A percentile compares a stretch with the other conserved stretches of the same genome.
Evolutionary conservation across 2,329 filamentous ascomycete genomes (phyloP).

Genomic region (Xylariaceae sp.): DNA sequence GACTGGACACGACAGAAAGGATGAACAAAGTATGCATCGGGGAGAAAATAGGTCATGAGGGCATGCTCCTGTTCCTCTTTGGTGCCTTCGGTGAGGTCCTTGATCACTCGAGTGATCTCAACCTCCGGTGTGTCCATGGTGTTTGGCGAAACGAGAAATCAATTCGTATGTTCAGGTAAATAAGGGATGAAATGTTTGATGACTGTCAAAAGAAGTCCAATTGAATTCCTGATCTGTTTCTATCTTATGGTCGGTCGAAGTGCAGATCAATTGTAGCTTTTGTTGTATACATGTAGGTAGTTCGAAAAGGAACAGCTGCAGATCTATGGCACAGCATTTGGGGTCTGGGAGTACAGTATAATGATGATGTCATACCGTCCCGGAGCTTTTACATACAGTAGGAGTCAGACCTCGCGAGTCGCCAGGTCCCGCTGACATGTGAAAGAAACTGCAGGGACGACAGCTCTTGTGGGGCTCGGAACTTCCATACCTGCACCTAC

Average conservation of each 20-base stretch:
- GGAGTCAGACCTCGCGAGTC: not conserved
- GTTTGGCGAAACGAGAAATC: no score
- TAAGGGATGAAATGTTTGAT: not conserved
- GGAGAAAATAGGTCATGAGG: constrained; percentile 71
- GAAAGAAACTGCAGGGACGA: not conserved
- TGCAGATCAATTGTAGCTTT: not conserved
- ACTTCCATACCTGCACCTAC: no score
- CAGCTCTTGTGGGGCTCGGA: no score
- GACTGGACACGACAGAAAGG: constrained; percentile 71
- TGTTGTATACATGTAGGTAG: no score
- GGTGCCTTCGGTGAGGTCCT: constrained; percentile 63
- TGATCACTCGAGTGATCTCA: constrained; percentile 67
- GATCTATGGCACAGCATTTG: no score
- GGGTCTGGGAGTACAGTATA: not conserved
- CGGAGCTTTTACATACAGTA: not conserved
- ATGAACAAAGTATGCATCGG: constrained; percentile 70
- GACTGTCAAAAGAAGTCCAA: not conserved
- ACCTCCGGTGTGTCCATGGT: constrained; percentile 37
- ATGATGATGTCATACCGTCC: not conserved
- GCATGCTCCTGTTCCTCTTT: constrained; percentile 63
- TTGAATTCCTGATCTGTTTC: not conserved
- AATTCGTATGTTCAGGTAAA: not conserved
- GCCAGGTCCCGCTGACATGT: not conserved
- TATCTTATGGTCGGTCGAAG: not conserved
- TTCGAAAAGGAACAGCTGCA: not conserved